These are phyloP conservation scores for Ambrosia artemisiifolia DNA, from an alignment of 129 eudicot species.

Conservation along the genomic window DNA sequence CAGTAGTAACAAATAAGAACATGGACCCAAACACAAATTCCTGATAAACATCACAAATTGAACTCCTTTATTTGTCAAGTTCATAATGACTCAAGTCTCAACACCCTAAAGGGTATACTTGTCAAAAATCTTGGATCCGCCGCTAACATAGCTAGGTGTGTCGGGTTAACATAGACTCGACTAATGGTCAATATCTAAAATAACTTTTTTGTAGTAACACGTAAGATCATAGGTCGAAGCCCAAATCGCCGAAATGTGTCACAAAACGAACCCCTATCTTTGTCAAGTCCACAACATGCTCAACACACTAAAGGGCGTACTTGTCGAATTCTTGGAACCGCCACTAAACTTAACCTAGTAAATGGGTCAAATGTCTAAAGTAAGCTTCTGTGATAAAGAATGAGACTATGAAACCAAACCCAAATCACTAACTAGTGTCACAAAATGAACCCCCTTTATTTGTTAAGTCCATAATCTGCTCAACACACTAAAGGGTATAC, in stretches of 20 bases:
- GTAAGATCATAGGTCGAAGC: neutral
- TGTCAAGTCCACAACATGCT: neutral
- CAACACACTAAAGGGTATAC: neutral
- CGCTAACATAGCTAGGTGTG: neutral
- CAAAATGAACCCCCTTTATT: neutral
- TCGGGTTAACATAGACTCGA: neutral
- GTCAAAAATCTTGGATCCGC: neutral
- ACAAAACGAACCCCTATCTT: neutral
- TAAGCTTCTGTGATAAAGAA: neutral
- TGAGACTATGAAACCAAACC: neutral
- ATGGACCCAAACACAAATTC: neutral
- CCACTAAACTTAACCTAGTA: neutral
- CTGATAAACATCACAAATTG: neutral
- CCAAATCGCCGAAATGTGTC: neutral
- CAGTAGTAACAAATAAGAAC: neutral
- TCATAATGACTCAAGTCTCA: neutral
- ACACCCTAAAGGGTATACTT: neutral
- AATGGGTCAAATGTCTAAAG: neutral
- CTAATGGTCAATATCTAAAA: neutral
- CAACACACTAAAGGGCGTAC: neutral
- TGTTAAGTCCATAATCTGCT: neutral
- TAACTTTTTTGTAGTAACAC: neutral
- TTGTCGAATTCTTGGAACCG: neutral
- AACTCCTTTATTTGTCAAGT: neutral
- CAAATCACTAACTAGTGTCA: neutral